A percentile compares a stretch with the other conserved stretches of the same genome.
Conservation (phyloP, 345 rosid genomes). For the Pugionium dolabratum region DNA sequence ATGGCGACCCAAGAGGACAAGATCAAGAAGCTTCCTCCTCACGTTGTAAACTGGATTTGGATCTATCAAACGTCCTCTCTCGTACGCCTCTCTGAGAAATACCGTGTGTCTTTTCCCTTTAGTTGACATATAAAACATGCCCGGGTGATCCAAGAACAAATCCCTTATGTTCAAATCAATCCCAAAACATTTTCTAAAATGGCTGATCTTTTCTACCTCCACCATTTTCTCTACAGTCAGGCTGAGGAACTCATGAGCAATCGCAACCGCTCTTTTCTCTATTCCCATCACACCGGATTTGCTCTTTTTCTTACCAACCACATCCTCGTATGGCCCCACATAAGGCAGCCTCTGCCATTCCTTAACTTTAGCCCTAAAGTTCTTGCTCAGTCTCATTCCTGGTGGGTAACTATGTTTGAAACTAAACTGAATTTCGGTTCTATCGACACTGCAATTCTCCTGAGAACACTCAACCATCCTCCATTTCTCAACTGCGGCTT, state of each 20-base stretch:
- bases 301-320: conserved; percentile 49
- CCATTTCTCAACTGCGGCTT: conserved; percentile 80
- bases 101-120: conserved; percentile 83
- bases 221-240: conserved; percentile 90
- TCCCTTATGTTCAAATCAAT: conserved; percentile 84
- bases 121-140: conserved; percentile 77
- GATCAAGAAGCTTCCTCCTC: conserved; percentile 82
- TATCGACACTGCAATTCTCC: conserved; percentile 53
- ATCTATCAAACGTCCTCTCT: conserved; percentile 62
- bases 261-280: conserved; percentile 80
- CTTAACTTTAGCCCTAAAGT: conserved; percentile 69
- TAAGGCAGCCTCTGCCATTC: conserved; percentile 85
- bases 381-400: conserved; percentile 81
- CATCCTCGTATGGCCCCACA: conserved; percentile 68
- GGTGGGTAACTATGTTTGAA: conserved; percentile 77
- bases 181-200: conserved; percentile 76
- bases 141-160: conserved; percentile 91
- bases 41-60: conserved; percentile 70
- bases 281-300: conserved; percentile 50
- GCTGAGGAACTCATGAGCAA: conserved; percentile 76
- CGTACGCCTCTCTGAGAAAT: conserved; percentile 86
- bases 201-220: conserved; percentile 93
- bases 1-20: conserved; percentile 71
- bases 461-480: conserved; percentile 65
- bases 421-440: conserved; percentile 53